These are phyloP conservation scores for Teunomyces aglyptinius DNA, from an alignment of 805 yeast genomes.

Conservation along the genomic window DNA sequence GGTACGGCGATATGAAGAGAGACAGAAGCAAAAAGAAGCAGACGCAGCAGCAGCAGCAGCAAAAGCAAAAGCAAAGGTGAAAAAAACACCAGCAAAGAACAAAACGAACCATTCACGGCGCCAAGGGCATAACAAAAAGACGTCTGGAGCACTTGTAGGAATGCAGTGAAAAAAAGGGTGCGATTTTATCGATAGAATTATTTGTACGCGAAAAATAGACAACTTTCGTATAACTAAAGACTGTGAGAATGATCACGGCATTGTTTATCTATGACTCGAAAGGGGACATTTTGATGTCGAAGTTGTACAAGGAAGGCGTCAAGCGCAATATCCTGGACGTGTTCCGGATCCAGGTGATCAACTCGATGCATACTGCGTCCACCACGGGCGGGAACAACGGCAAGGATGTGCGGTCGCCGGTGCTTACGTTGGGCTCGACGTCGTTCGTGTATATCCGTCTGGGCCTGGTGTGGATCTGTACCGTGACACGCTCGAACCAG, in stretches of 20 bases:
- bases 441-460: slow-evolving; percentile 77
- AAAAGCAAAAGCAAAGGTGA: background rate
- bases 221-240: too few relatives aligned
- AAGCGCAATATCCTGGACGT: slow-evolving; percentile 80
- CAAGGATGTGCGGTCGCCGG: slow-evolving; percentile 36
- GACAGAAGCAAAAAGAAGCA: background rate
- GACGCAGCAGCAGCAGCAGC: too few relatives aligned
- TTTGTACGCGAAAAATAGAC: too few relatives aligned
- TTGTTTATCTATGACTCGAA: slow-evolving; percentile 72
- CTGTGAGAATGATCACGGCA: slow-evolving; percentile 67
- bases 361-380: slow-evolving; percentile 37
- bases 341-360: slow-evolving; percentile 87
- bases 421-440: slow-evolving; percentile 85
- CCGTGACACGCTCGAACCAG: slow-evolving; percentile 84
- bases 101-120: slow-evolving; percentile 68
- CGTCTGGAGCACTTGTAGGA: slow-evolving; percentile 27
- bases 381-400: slow-evolving; percentile 14
- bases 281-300: slow-evolving; percentile 82
- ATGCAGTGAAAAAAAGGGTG: slow-evolving; percentile 14
- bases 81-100: slow-evolving; percentile 41
- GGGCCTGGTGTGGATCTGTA: slow-evolving; percentile 72
- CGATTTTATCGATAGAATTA: background rate
- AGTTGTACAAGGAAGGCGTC: slow-evolving; percentile 70
- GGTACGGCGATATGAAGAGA: background rate
- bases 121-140: slow-evolving; percentile 57